Conservation (phyloP, 345 rosid genomes). For the Eucalyptus polybractea region DNA sequence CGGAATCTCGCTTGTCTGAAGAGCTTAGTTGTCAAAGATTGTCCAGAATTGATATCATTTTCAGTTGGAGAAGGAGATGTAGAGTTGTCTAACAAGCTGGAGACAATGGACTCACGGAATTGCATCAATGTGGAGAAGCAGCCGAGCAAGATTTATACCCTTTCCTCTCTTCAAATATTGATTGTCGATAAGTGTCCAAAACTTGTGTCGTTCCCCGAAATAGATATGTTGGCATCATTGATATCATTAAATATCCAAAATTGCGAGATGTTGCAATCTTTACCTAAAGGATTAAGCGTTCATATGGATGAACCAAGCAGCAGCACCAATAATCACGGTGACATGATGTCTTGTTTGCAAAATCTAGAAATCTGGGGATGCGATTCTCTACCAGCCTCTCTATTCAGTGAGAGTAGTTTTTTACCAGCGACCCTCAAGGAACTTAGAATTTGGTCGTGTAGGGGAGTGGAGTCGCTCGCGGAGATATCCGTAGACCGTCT, state of each 20-base stretch:
- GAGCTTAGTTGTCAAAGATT: not conserved
- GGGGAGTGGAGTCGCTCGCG: too few relatives aligned
- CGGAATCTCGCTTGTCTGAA: not conserved
- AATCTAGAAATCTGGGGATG: rapidly evolving
- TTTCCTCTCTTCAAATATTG: not conserved
- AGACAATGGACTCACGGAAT: too few relatives aligned
- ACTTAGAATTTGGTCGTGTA: rapidly evolving
- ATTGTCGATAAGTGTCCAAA: rapidly evolving
- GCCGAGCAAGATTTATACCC: not conserved
- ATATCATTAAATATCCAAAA: too few relatives aligned
- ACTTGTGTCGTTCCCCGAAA: not conserved
- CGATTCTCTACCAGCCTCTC: not conserved
- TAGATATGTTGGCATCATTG: not conserved
- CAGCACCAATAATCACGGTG: rapidly evolving
- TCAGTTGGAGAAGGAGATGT: not conserved
- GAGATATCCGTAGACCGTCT: too few relatives aligned
- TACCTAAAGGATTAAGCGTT: not conserved
- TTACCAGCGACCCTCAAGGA: rapidly evolving
- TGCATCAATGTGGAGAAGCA: not conserved
- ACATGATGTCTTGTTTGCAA: not conserved
- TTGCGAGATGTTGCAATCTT: not conserved
- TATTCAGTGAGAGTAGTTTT: rapidly evolving
- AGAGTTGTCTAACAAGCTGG: too few relatives aligned
- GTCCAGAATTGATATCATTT: not conserved
- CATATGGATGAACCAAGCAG: not conserved